Evolutionary conservation across 768 basidiomycete species (phyloP), one percentile per base, ranked within the genome.

Genomic region (Leccinum ochraceum): DNA sequence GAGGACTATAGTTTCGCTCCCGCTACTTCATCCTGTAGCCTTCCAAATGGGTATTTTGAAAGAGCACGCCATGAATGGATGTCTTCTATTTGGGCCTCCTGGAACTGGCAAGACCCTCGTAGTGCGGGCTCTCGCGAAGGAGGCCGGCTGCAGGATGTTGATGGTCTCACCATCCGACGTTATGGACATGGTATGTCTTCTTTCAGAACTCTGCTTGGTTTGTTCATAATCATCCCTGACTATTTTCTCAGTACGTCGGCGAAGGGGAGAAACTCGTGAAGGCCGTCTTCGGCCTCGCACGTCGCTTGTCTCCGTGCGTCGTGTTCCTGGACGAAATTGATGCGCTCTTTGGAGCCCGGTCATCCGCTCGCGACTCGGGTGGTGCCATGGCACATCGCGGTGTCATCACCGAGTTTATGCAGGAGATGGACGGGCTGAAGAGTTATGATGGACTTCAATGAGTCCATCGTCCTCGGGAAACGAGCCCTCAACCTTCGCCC

Each of bases 301-400:
- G 95, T 37, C 82, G 85, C 48, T 74, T 97, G 7, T 89, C 94
- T 0, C 95, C 95, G 3, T 96, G 94, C 65, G 93, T 98, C 52
- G 83, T 98, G 37, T 98, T 98, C 78, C 77, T 98, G 60, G 95
- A 98, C 72, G 95, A 98, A 74, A 90, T 96, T 56, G 95, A 98
- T 67, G 90, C 95, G 2, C 82, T 98, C 5, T 94, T 97, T 66
- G 91, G 92, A 44, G 92, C 94, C 48, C 87, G 95, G 22, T 81
- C 86, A 68, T 88, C 91, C 16, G 82, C 83, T 3, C 82, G 89
- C 11, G 89, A 91, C 56, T 87, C 86, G 44, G 91, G 89, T 9
- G 87, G 93, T 57, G 86, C 86, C 13, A 82, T 90, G 67, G 92
- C 93, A 6, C 94, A 96, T 67, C 81, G 94, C 44, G 90, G 92